Conservation (phyloP, 1,139 yeast genomes). For the Yamadazyma spencermartinsiae region DNA sequence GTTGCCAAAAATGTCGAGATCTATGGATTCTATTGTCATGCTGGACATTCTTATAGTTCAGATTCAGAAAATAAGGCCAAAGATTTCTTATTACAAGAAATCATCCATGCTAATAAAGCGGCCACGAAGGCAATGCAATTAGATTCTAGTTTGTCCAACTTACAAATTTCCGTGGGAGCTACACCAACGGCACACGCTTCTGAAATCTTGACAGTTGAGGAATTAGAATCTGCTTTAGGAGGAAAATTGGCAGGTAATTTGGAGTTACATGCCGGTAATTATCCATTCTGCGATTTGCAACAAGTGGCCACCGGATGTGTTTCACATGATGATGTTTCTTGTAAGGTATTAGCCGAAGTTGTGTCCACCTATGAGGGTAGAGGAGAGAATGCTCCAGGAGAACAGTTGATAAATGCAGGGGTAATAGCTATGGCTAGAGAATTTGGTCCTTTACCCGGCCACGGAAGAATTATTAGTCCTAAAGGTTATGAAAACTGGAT, state of each 20-base stretch:
- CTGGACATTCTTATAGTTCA: constrained; percentile 71
- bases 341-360: constrained; percentile 62
- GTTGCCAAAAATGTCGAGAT: constrained; percentile 36
- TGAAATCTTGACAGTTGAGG: constrained; percentile 24
- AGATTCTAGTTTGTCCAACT: constrained; percentile 23
- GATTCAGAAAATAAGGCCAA: constrained; percentile 49
- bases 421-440: constrained; percentile 72
- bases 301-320: constrained; percentile 70
- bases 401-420: constrained; percentile 70
- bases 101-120: constrained; percentile 57
- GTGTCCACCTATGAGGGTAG: constrained; percentile 58
- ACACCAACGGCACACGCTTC: constrained; percentile 80
- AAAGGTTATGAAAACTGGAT: constrained; percentile 48
- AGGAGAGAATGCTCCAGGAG: constrained; percentile 51
- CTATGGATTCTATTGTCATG: constrained; percentile 76
- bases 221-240: constrained; percentile 22
- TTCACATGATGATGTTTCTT: constrained; percentile 47
- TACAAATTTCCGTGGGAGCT: constrained; percentile 68
- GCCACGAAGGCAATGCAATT: constrained; percentile 31
- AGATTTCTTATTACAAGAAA: constrained; percentile 51
- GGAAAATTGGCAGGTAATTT: constrained; percentile 45
- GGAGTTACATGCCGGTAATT: constrained; percentile 81
- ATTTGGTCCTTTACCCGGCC: constrained; percentile 51
- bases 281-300: constrained; percentile 71
- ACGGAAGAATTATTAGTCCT: constrained; percentile 43